Base-by-base conservation (phyloP, 2,329 filamentous ascomycete species). In the Scedosporium minutisporum region DNA sequence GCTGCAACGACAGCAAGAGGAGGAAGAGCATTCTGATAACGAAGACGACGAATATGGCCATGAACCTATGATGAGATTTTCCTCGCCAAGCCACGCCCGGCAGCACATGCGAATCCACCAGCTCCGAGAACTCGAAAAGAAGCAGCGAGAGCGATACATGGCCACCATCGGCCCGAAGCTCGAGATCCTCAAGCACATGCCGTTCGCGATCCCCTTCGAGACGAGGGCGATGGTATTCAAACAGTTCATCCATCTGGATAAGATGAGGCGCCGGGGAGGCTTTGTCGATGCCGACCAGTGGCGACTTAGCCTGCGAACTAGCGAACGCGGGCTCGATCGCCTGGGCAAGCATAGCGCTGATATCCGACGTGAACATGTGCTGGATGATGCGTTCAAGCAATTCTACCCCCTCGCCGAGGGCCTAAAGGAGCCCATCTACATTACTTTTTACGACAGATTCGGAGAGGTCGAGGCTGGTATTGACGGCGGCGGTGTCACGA, bases 401-500 rank as follows among this genome's bases (percentile, higher is more conserved):
- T 97, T 97, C 69, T 97, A 91, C 69, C 74, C 83, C 1, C 80
- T 97, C 4, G 89, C 89, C 0, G 89, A 93, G 14, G 88, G 87
- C 0, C 76, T 99, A 63, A 97, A 97, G 71, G 93, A 97, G 70
- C 91, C 92, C 0, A 96, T 99, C 42, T 91, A 96, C 70, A 97
- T 99, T 69, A 95, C 91, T 0, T 99, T 99, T 72, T 87, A 97
- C 53, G 95, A 99, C 71, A 84, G 92, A 64, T 99, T 96, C 67
- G 90, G 89, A 65, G 85, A 88, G 1, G 81, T 85, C 6, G 95
- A 99, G 75, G 93, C 93, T 12, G 95, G 95, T 9, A 97, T 99
- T 62, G 95, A 99, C 71, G 95, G 95, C 0, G 95, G 95, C 7
- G 95, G 95, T 65, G 95, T 99, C 7, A 97, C 93, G 1, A 99